Conservation (phyloP, 176 grass and related monocot genomes). For the Echinochloa phyllopogon region DNA sequence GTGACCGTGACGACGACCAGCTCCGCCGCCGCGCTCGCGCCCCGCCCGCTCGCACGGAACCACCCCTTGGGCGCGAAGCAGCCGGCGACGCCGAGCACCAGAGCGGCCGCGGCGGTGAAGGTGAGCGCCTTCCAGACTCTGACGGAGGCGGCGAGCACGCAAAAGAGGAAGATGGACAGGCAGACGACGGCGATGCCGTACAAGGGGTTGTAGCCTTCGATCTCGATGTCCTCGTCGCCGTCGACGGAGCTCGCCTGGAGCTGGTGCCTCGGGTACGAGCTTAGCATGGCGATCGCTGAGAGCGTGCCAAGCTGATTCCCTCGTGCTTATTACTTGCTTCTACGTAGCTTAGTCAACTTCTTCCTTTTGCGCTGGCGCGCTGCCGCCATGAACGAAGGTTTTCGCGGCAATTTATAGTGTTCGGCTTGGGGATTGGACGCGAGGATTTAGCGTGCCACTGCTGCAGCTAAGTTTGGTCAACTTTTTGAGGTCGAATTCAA, state of each 20-base stretch:
- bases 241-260: neutral
- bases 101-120: neutral
- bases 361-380: too few species aligned
- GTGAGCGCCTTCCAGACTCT: constrained; percentile 24
- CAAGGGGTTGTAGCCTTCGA: neutral
- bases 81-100: constrained; percentile 26
- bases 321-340: neutral
- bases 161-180: constrained; percentile 43
- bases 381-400: neutral
- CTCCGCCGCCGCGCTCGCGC: neutral
- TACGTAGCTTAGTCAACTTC: too few species aligned
- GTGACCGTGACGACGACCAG: neutral
- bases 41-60: neutral
- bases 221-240: neutral
- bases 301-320: neutral
- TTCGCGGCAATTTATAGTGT: constrained; percentile 20
- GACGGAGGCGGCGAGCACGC: constrained; percentile 29
- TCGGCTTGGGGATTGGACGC: neutral
- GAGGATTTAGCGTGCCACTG: constrained; percentile 5
- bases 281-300: constrained; percentile 33
- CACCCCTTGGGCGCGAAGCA: constrained; percentile 25
- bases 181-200: constrained; percentile 42
- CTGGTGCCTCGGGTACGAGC: constrained; percentile 25
- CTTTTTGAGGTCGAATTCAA: neutral
- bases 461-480: constrained; percentile 11